These are phyloP conservation scores for Colletotrichum paranaense DNA, from an alignment of 2,329 filamentous ascomycete genomes.

Conservation along the genomic window DNA sequence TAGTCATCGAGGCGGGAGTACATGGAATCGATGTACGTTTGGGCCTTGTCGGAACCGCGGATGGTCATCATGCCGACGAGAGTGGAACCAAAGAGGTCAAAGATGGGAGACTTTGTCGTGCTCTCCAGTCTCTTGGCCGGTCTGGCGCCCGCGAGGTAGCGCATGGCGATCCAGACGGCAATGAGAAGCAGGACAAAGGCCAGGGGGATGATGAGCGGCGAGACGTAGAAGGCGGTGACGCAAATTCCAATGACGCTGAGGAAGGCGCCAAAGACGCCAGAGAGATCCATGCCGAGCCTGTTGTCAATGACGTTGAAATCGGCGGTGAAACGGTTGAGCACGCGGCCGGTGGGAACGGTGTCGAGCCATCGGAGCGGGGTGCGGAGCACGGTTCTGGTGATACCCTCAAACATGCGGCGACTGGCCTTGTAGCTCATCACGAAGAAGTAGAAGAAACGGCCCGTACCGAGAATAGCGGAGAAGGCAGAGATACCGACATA, in stretches of 20 bases:
- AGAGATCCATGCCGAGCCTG: conserved; percentile 71
- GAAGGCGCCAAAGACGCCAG: conserved; percentile 68
- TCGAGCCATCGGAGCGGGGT: conserved; percentile 84
- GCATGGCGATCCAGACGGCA: conserved; percentile 67
- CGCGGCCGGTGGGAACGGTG: conserved; percentile 80
- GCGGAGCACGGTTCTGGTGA: conserved; percentile 75
- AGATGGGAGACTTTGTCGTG: conserved; percentile 81
- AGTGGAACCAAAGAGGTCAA: conserved; percentile 81
- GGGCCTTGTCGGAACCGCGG: conserved; percentile 77
- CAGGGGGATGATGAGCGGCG: conserved; percentile 72
- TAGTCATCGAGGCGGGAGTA: conserved; percentile 76
- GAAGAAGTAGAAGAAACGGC: conserved; percentile 73
- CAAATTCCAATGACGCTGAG: conserved; percentile 75
- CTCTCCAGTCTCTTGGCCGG: conserved; percentile 84
- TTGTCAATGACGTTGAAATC: conserved; percentile 82
- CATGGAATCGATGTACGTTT: conserved; percentile 77
- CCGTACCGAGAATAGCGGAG: conserved; percentile 68
- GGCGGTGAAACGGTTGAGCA: conserved; percentile 82
- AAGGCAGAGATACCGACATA: conserved; percentile 72
- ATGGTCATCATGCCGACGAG: conserved; percentile 81
- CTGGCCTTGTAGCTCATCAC: conserved; percentile 76
- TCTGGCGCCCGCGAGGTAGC: conserved; percentile 77
- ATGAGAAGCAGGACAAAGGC: conserved; percentile 68
- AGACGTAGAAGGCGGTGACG: conserved; percentile 75
- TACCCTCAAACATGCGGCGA: conserved; percentile 72